phyloP scores from a whole-genome alignment of 257 asterid species.

The Penstemon davidsonii region DNA sequence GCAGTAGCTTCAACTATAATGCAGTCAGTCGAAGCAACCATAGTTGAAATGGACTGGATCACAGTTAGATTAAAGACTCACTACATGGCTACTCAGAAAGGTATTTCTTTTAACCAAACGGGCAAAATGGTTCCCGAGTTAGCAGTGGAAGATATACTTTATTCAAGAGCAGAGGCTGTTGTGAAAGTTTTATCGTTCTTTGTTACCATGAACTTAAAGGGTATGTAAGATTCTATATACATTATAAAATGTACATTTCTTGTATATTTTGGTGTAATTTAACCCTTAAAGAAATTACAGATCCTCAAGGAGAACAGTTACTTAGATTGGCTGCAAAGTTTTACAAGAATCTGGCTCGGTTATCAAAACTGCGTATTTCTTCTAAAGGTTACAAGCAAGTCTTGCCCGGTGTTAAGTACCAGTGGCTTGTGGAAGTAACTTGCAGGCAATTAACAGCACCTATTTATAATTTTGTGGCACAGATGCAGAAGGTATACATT shows the following conservation, averaged over 20 bases:
- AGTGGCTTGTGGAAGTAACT: constrained; percentile 79
- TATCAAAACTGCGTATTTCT: constrained; percentile 67
- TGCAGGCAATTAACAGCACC: constrained; percentile 74
- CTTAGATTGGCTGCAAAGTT: constrained; percentile 63
- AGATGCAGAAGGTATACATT: constrained; percentile 63
- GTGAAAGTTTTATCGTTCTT: constrained; percentile 64
- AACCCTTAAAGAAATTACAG: constrained; percentile 40
- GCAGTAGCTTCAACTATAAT: constrained; percentile 60
- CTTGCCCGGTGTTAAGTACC: constrained; percentile 59
- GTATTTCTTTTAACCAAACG: constrained; percentile 45
- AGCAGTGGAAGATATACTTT: constrained; percentile 61
- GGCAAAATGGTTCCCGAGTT: constrained; percentile 40
- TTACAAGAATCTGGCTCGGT: constrained; percentile 68
- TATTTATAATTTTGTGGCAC: constrained; percentile 60
- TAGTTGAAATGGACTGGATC: constrained; percentile 65
- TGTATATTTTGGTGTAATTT: constrained; percentile 16
- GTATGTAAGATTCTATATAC: constrained; percentile 36
- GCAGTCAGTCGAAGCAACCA: constrained; percentile 56
- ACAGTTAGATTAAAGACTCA: constrained; percentile 50
- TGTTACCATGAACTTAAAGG: constrained; percentile 69
- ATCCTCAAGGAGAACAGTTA: constrained; percentile 72
- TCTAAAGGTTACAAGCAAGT: constrained; percentile 70
- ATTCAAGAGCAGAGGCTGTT: constrained; percentile 65
- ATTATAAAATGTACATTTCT: constrained; percentile 8
- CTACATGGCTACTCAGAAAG: constrained; percentile 49